Conservation (phyloP, 768 basidiomycete genomes). For the Daedaleopsis nitida region DNA sequence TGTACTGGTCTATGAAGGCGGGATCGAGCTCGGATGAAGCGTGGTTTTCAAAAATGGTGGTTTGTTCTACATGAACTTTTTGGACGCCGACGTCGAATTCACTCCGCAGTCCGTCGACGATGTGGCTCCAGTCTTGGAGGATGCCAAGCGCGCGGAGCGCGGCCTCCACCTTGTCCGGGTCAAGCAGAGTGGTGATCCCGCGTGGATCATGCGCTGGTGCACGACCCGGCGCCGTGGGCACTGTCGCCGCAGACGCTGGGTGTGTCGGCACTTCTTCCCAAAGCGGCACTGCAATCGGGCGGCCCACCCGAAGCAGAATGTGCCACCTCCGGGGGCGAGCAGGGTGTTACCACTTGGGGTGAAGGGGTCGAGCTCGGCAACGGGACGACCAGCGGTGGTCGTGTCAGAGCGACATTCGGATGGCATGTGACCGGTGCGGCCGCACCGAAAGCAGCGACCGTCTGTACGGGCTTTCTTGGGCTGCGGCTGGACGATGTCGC, state of each 20-base stretch:
- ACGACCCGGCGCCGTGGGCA: slow-evolving; percentile 34
- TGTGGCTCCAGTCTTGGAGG: slow-evolving; percentile 28
- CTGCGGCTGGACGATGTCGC: no score
- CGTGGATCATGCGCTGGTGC: slow-evolving; percentile 34
- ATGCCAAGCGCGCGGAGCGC: slow-evolving; percentile 22
- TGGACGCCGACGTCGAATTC: slow-evolving; percentile 41
- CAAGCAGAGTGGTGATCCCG: slow-evolving; percentile 34
- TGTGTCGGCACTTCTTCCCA: slow-evolving; percentile 22
- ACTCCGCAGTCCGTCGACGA: slow-evolving; percentile 33
- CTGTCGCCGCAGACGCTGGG: slow-evolving; percentile 34
- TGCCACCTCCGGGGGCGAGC: slow-evolving; percentile 19
- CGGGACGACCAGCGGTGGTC: slow-evolving; percentile 29
- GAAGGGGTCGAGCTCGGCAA: slow-evolving; percentile 12
- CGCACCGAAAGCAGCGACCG: slow-evolving; percentile 32
- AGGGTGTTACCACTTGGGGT: slow-evolving; percentile 23
- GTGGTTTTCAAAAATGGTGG: slow-evolving; percentile 39
- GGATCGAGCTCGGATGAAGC: slow-evolving; percentile 31
- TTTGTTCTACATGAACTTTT: slow-evolving; percentile 2
- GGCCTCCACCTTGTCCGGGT: slow-evolving; percentile 18
- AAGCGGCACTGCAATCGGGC: slow-evolving; percentile 18
- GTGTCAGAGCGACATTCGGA: slow-evolving; percentile 21
- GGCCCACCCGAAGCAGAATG: slow-evolving; percentile 35
- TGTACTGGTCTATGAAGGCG: slow-evolving; percentile 36
- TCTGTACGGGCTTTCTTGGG: no score
- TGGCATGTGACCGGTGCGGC: slow-evolving; percentile 28